Base-by-base conservation (phyloP, 116 monocot genomes). In the Papilionanthe hybrid region DNA sequence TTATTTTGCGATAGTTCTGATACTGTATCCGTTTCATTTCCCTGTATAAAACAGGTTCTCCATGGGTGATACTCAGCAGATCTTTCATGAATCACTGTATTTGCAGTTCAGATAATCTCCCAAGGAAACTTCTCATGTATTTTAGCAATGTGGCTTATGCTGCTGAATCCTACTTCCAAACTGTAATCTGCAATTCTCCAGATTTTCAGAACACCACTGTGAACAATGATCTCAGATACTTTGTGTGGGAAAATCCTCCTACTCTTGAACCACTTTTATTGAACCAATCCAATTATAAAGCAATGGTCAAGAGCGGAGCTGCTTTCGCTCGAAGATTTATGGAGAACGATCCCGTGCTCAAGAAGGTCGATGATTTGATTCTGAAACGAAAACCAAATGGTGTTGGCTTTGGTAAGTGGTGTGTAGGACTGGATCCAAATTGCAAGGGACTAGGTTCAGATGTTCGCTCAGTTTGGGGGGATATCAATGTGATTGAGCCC, bases 51-150 rank as follows among this genome's bases (percentile, higher is more conserved):
- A 72, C 79, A 96, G 96, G 96, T 79, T 96, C 96, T 82, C 96
- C 96, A 6, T 96, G 96, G 96, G 79, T 91, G 76, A 91, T 93
- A 55, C 88, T 96, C 2, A 96, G 91, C 82, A 83, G 87, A 75
- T 57, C 82, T 50, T 91, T 96, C 67, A 10, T 87, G 49, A 90
- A 96, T 48, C 81, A 91, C 27, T 87, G 86, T 37, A 77, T 96
- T 5, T 73, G 71, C 29, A 79, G 91, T 69, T 90, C 85, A 81
- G 93, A 96, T 27, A 96, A 91, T 80, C 90, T 96, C 72, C 93
- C 95, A 4, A 85, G 95, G 49, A 93, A 89, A 30, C 83, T 96
- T 25, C 88, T 96, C 19, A 93, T 96, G 95, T 96, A 96, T 82
- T 90, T 90, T 72, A 41, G 91, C 5, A 96, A 96, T 72, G 87